These are phyloP conservation scores for Glycine latifolia DNA, from an alignment of 306 rosid species.

Conservation along the genomic window DNA sequence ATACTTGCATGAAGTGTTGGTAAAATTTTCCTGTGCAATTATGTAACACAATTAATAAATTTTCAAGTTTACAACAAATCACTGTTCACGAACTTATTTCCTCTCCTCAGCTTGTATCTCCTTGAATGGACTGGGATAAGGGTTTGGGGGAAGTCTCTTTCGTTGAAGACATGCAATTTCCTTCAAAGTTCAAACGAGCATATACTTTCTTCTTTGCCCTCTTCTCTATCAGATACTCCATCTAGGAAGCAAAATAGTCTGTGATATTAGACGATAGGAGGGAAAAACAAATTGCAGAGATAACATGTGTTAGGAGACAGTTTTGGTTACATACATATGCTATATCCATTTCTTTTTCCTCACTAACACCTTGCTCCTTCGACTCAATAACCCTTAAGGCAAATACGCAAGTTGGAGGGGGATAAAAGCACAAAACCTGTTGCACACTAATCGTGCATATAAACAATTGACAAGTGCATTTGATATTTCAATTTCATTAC, in stretches of 20 bases:
- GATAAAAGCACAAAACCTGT: slow-evolving; percentile 76
- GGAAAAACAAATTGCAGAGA: slow-evolving; percentile 20
- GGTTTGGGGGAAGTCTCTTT: slow-evolving; percentile 84
- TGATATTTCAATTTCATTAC: slow-evolving; percentile 32
- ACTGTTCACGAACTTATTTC: slow-evolving; percentile 64
- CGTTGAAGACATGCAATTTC: slow-evolving; percentile 76
- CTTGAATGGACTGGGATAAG: slow-evolving; percentile 73
- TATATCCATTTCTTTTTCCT: slow-evolving; percentile 78
- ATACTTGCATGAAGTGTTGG: slow-evolving; percentile 9
- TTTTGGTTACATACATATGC: slow-evolving; percentile 69
- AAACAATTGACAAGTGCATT: slow-evolving; percentile 7
- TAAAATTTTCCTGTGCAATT: slow-evolving; percentile 13
- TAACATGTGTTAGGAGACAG: slow-evolving; percentile 9
- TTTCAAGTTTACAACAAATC: too few species aligned
- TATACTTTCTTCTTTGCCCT: slow-evolving; percentile 79
- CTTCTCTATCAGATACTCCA: slow-evolving; percentile 78
- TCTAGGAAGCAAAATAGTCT: slow-evolving; percentile 53
- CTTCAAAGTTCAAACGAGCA: slow-evolving; percentile 71
- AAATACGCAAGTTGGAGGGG: slow-evolving; percentile 81
- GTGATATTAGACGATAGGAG: slow-evolving; percentile 27
- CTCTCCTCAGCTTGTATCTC: slow-evolving; percentile 85
- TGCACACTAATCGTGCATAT: slow-evolving; percentile 45
- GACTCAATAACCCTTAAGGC: slow-evolving; percentile 75
- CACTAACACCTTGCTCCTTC: slow-evolving; percentile 80
- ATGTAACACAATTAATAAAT: background rate